Conservation (phyloP, 1,284 basidiomycete species). For the Dichomitus squalens region DNA sequence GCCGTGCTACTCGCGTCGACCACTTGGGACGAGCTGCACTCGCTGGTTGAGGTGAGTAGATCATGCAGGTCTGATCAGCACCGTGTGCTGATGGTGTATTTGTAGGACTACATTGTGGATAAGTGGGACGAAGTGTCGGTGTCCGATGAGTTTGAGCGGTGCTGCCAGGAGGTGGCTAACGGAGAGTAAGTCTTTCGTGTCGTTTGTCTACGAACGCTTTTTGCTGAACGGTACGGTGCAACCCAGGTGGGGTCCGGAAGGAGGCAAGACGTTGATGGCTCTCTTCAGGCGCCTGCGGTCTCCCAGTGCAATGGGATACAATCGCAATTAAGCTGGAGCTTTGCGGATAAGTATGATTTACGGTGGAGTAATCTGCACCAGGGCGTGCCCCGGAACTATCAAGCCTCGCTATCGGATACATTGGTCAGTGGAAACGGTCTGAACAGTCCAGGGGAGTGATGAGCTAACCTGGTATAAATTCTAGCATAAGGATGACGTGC, state of each 20-base stretch:
- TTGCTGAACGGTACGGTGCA: not conserved
- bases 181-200: conserved; percentile 57
- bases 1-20: conserved; percentile 69
- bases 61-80: too few species aligned
- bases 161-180: conserved; percentile 68
- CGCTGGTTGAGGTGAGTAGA: conserved; percentile 55
- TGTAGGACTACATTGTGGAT: conserved; percentile 66
- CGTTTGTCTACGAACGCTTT: not conserved
- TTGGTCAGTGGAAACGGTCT: too few species aligned
- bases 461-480: too few species aligned
- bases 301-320: conserved; percentile 36
- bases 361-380: not conserved
- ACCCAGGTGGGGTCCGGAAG: conserved; percentile 68
- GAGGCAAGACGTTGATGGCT: conserved; percentile 65
- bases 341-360: not conserved
- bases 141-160: conserved; percentile 65
- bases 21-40: conserved; percentile 65
- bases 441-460: too few species aligned
- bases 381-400: too few species aligned
- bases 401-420: too few species aligned
- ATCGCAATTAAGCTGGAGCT: conserved; percentile 12
- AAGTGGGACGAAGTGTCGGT: conserved; percentile 70
- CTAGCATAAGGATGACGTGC: too few species aligned
- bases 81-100: not conserved
- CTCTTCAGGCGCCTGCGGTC: conserved; percentile 69